A percentile compares a stretch with the other conserved stretches of the same genome.
phyloP scores from a whole-genome alignment of 441 rosid genomes.

The Aleurites moluccanus region DNA sequence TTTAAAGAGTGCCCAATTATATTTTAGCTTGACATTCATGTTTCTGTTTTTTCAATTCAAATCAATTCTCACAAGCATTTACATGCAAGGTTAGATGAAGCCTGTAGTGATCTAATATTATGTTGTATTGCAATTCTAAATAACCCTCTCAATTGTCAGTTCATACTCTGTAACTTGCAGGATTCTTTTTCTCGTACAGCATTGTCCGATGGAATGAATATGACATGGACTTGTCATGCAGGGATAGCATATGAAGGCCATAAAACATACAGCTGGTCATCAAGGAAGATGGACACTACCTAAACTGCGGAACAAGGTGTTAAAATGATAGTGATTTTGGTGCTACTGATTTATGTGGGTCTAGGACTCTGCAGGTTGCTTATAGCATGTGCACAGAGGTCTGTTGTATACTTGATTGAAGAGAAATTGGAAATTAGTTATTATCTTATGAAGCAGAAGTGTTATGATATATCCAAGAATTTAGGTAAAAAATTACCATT shows the following conservation, averaged over 20 bases:
- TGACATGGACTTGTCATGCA: conserved; percentile 12
- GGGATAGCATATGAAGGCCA: conserved; percentile 22
- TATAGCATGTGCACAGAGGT: conserved; percentile 1
- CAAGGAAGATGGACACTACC: conserved; percentile 18
- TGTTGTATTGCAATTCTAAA: conserved; percentile 9
- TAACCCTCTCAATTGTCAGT: conserved; percentile 24
- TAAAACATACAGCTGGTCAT: not conserved
- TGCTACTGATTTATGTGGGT: conserved; percentile 9
- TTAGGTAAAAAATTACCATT: not conserved
- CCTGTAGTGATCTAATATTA: conserved; percentile 2
- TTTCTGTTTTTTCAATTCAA: not conserved
- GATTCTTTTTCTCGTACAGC: conserved; percentile 24
- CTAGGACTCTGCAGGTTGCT: conserved; percentile 12
- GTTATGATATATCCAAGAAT: not conserved
- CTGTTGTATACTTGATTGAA: not conserved
- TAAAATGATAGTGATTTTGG: not conserved
- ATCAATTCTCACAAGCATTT: not conserved
- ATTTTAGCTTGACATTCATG: conserved; percentile 1
- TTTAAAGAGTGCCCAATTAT: no score
- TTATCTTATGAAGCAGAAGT: not conserved
- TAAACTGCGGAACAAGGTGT: conserved; percentile 18
- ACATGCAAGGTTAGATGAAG: not conserved
- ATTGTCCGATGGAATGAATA: conserved; percentile 16
- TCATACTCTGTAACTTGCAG: conserved; percentile 37
- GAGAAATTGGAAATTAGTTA: conserved; percentile 4